Conservation (phyloP, 805 yeast species). For the Deakozyma indianensis region DNA sequence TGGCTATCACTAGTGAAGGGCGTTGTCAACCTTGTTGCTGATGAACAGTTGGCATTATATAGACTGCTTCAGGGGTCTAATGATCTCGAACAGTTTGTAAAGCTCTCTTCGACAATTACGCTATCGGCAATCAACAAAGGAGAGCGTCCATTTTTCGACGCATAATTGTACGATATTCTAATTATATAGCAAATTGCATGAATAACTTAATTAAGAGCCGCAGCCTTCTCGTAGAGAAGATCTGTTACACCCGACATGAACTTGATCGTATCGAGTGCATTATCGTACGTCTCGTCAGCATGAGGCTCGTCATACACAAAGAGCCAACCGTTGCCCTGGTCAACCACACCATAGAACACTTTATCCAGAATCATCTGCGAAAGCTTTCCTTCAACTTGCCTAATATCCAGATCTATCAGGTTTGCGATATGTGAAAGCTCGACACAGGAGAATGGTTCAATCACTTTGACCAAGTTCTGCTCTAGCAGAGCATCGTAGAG, state of each 20-base stretch:
- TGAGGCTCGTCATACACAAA: constrained; percentile 81
- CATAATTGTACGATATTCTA: background rate
- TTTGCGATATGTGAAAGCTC: constrained; percentile 81
- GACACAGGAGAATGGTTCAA: constrained; percentile 93
- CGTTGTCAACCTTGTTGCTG: background rate
- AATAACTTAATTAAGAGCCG: constrained; percentile 47
- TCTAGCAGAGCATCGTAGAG: constrained; percentile 86
- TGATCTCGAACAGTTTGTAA: background rate
- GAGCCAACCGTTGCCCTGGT: constrained; percentile 97
- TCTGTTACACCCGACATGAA: constrained; percentile 84
- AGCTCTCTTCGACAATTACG: background rate
- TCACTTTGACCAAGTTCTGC: constrained; percentile 83
- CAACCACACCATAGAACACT: constrained; percentile 90
- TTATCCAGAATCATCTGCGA: constrained; percentile 94
- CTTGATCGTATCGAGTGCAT: constrained; percentile 73
- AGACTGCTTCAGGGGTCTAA: background rate
- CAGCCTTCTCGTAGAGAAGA: constrained; percentile 83
- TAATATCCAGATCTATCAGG: constrained; percentile 73
- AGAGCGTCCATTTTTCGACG: background rate
- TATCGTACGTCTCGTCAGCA: constrained; percentile 76
- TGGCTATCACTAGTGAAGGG: background rate
- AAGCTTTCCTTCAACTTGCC: constrained; percentile 85
- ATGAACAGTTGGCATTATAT: background rate
- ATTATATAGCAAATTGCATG: background rate
- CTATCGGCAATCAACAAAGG: background rate